Percentiles rank a stretch among this genome's conserved stretches.
Evolutionary conservation across 1,139 yeast genomes (phyloP).

Genomic region (Candida labiduridarum): DNA sequence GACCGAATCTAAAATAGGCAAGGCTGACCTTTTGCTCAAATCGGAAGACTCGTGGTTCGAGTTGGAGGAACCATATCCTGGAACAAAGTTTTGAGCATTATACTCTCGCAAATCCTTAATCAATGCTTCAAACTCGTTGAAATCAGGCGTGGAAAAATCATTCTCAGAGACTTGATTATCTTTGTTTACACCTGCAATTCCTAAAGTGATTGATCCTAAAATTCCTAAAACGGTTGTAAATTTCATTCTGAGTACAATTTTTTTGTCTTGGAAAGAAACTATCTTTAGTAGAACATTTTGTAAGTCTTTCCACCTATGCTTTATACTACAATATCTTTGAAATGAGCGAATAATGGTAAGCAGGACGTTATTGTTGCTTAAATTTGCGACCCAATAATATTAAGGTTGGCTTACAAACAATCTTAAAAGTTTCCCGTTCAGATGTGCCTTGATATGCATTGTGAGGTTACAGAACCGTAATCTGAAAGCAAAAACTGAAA

Average conservation of each 20-base stretch:
- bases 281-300: not conserved
- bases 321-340: constrained; percentile 1
- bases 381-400: too few relatives aligned
- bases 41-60: not conserved
- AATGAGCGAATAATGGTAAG: not conserved
- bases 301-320: not conserved
- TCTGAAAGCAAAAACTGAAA: not conserved
- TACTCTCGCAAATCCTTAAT: constrained; percentile 13
- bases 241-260: not conserved
- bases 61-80: not conserved
- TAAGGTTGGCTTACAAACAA: not conserved
- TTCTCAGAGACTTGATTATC: not conserved
- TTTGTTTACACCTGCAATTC: constrained; percentile 12
- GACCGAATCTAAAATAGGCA: constrained; percentile 27
- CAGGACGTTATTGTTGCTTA: not conserved
- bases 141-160: not conserved
- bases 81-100: constrained; percentile 8
- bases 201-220: constrained; percentile 11
- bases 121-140: constrained; percentile 10
- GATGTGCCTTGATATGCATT: not conserved
- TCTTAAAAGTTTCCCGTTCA: not conserved
- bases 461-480: not conserved
- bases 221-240: not conserved
- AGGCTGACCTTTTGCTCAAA: not conserved
- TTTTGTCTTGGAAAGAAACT: not conserved